Evolutionary conservation across 164 flowering plant species (phyloP).

Genomic region (Warburgia ugandensis): DNA sequence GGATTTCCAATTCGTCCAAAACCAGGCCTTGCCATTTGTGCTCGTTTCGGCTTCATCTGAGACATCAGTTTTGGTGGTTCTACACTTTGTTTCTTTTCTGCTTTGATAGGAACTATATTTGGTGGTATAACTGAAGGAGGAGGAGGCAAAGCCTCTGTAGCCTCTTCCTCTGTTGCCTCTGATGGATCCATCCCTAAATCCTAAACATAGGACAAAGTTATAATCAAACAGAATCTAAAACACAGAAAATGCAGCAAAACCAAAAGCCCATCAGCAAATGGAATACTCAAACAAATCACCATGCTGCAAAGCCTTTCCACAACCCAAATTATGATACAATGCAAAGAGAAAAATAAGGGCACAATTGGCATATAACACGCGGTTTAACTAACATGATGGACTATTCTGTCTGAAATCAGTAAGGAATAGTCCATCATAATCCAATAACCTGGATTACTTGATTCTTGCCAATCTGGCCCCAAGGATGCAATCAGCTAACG

Average conservation of each 20-base stretch:
- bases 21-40: conserved; percentile 63
- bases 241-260: background rate
- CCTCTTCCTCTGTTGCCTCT: background rate
- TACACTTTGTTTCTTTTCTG: conserved; percentile 11
- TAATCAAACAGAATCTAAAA: background rate
- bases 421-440: too few species aligned
- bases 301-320: too few species aligned
- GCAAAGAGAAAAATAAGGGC: too few species aligned
- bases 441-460: too few species aligned
- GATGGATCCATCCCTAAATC: background rate
- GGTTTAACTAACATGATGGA: too few species aligned
- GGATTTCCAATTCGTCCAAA: conserved; percentile 56
- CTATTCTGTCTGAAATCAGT: too few species aligned
- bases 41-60: conserved; percentile 28
- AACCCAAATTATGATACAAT: too few species aligned
- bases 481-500: too few species aligned
- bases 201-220: background rate
- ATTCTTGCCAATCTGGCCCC: too few species aligned
- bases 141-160: conserved; percentile 46
- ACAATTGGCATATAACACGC: too few species aligned
- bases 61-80: conserved; percentile 28
- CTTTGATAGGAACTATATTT: conserved; percentile 45
- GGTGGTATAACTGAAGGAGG: conserved; percentile 73
- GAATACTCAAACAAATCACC: too few species aligned
- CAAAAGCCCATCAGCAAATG: too few species aligned